Base-by-base conservation (phyloP, 2,329 filamentous ascomycete genomes). In the Atkinsonella hypoxylon region DNA sequence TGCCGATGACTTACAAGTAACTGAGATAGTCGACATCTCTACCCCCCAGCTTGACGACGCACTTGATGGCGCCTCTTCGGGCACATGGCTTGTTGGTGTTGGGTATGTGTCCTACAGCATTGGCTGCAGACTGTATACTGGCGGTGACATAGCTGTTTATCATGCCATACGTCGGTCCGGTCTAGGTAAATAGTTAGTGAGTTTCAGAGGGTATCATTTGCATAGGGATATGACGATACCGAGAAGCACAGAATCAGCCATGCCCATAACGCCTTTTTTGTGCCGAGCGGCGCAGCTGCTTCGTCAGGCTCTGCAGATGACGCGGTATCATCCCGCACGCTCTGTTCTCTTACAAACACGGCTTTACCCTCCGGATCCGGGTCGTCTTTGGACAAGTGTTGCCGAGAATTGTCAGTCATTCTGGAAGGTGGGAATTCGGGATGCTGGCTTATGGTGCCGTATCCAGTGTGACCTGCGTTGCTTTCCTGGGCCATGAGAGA, bases 191-290 rank as follows among this genome's bases (percentile, higher is more conserved):
- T 2, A 2, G 36, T 34, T 10, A 17, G 32, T n/a, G 5, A 12
- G 40, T n/a, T 8, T 0, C 38, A 15, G 38, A 13, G n/a, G 6
- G n/a, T 22, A 18, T 11, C 22, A 30, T 44, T 44, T 13, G 10
- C 4, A 15, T 20, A 13, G 18, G 12, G 38, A 39, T 10, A 17
- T 2, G 10, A 18, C 12, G 52, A 22, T 13, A 57, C 55, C 9
- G 55, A 57, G 20, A 57, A 57, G 36, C 55, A 57, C 12, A 57
- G 49, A 31, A 57, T 57, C 3, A 57, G 18, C 55, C 55, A 57
- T 4, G 50, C 55, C 54, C 52, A 57, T 12, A 57, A 47, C 12
- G 55, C 54, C 45, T 51, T 55, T 11, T 45, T 54, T 11, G 48
- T 53, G 34, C 47, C 34, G 36, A 55, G 10, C 13, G 52, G 52